Percentiles rank a stretch among this genome's conserved stretches.
phyloP scores from a whole-genome alignment of 139 green algal species.

The Marvania coccoides region DNA sequence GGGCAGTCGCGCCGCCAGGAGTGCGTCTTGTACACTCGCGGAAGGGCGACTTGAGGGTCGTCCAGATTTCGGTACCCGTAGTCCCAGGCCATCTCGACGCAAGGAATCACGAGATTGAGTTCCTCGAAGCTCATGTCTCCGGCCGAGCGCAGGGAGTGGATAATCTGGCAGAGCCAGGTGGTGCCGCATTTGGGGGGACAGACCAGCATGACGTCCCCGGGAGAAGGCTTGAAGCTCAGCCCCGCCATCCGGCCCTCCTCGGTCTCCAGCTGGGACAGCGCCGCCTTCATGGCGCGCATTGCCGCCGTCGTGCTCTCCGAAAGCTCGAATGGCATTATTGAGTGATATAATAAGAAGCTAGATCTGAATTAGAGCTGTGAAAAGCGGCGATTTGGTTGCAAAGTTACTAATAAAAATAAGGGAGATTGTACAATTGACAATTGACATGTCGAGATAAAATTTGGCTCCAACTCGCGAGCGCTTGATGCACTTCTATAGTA shows the following conservation, averaged over 20 bases:
- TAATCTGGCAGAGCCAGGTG: conserved; percentile 34
- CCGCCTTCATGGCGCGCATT: neutral
- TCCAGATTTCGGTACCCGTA: conserved; percentile 21
- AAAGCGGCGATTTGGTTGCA: too few relatives aligned
- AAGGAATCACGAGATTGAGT: conserved; percentile 32
- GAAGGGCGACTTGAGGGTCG: conserved; percentile 2
- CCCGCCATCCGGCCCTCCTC: neutral
- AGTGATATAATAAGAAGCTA: too few relatives aligned
- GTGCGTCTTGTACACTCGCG: conserved; percentile 38
- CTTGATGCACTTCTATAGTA: too few relatives aligned
- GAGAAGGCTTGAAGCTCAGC: neutral
- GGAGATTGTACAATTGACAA: too few relatives aligned
- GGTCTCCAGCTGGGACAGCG: conserved; percentile 9
- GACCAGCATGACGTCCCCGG: conserved; percentile 10
- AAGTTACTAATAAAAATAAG: too few relatives aligned
- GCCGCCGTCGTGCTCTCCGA: neutral
- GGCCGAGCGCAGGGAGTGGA: conserved; percentile 28
- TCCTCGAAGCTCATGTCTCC: conserved; percentile 45
- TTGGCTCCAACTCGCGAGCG: too few relatives aligned
- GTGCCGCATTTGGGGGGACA: conserved; percentile 28
- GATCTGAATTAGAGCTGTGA: too few relatives aligned
- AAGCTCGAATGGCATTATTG: too few relatives aligned
- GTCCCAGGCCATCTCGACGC: conserved; percentile 27
- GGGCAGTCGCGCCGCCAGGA: conserved; percentile 20
- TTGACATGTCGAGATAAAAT: too few relatives aligned